Percentiles rank a stretch among this genome's conserved stretches.
Evolutionary conservation across 1,284 basidiomycete genomes (phyloP).

Genomic region (Earliella scabrosa): DNA sequence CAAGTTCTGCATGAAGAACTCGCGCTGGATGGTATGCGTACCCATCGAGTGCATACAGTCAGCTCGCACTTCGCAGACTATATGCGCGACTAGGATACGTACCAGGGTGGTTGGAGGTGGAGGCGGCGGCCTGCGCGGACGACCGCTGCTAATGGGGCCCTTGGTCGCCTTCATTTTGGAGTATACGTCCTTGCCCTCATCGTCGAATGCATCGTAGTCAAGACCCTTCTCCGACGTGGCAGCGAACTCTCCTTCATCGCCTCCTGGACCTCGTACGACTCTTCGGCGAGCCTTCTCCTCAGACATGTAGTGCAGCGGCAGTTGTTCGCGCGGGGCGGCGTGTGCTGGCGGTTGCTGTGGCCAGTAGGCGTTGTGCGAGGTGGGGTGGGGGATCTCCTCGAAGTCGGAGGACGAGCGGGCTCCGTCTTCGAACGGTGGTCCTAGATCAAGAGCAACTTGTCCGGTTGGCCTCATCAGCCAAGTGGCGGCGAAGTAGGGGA

Average conservation of each 20-base stretch:
- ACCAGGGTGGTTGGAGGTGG: constrained; percentile 78
- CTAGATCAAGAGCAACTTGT: constrained; percentile 73
- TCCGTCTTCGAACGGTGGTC: constrained; percentile 47
- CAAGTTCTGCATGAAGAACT: constrained; percentile 82
- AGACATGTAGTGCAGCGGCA: constrained; percentile 72
- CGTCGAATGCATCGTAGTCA: constrained; percentile 50
- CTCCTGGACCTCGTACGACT: constrained; percentile 49
- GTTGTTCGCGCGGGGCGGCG: constrained; percentile 44
- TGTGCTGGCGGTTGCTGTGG: constrained; percentile 27
- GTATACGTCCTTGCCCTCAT: constrained; percentile 78
- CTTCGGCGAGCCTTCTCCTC: constrained; percentile 72
- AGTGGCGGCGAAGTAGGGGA: constrained; percentile 12
- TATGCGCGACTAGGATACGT: constrained; percentile 34
- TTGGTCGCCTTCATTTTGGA: constrained; percentile 58
- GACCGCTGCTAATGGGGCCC: constrained; percentile 60
- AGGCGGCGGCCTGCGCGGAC: constrained; percentile 57
- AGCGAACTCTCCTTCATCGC: constrained; percentile 37
- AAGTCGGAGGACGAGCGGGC: constrained; percentile 62
- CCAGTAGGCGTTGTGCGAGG: constrained; percentile 42
- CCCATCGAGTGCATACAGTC: background rate
- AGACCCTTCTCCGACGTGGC: constrained; percentile 40
- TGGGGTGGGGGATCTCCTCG: constrained; percentile 69
- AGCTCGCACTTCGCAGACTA: background rate
- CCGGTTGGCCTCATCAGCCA: constrained; percentile 57
- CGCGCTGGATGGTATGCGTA: constrained; percentile 50